A percentile compares a stretch with the other conserved stretches of the same genome.
These are phyloP conservation scores for Solanum verrucosum DNA, from an alignment of 257 asterid species.

Conservation along the genomic window DNA sequence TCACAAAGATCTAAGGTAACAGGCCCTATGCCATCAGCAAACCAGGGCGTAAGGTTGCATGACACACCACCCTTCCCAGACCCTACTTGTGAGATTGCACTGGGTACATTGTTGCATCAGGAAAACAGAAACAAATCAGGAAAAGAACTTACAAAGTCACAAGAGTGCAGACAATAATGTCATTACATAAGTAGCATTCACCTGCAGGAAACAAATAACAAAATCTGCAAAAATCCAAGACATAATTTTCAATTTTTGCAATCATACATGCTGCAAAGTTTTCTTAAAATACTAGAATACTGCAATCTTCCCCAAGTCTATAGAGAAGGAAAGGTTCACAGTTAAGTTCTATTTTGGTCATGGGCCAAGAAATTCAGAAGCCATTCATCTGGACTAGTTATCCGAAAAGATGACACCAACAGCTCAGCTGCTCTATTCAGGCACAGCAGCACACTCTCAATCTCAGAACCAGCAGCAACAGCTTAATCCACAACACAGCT, in stretches of 20 bases:
- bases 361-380: neutral
- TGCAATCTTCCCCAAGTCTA: neutral
- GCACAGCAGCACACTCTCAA: neutral
- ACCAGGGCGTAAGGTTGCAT: neutral
- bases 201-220: neutral
- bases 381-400: neutral
- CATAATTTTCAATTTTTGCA: neutral
- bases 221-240: neutral
- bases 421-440: neutral
- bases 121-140: neutral
- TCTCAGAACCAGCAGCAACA: neutral
- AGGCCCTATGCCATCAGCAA: neutral
- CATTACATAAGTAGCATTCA: neutral
- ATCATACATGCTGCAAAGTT: neutral
- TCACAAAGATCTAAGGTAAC: neutral
- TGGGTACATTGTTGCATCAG: neutral
- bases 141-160: neutral
- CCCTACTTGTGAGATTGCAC: neutral
- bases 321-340: neutral
- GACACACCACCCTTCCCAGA: neutral
- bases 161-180: neutral
- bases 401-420: neutral
- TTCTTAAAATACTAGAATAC: neutral
- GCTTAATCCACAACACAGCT: neutral
- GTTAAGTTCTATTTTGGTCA: neutral